Percentiles rank a stretch among this genome's conserved stretches.
phyloP scores from a whole-genome alignment of 139 green algal species.

The Deuterostichococcus epilithicus region DNA sequence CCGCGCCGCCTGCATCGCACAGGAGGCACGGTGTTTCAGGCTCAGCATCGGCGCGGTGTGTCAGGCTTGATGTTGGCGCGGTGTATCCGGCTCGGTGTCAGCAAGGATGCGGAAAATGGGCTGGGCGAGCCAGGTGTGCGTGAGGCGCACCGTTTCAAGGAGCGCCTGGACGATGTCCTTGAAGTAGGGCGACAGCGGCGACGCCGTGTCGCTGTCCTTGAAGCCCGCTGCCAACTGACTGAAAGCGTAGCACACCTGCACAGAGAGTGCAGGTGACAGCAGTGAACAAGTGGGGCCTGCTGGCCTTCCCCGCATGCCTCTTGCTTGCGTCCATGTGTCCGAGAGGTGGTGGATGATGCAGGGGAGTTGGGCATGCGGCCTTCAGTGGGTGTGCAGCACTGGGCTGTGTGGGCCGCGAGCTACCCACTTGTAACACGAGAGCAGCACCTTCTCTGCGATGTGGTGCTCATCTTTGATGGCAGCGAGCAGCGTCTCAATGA shows the following conservation, averaged over 20 bases:
- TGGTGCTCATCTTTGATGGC: slow-evolving; percentile 73
- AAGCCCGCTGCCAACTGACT: slow-evolving; percentile 75
- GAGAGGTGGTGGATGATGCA: too few relatives aligned
- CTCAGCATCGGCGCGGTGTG: not conserved
- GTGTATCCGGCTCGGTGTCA: too few relatives aligned
- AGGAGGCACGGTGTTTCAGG: not conserved
- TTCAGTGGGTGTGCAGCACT: too few relatives aligned
- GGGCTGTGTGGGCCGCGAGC: too few relatives aligned
- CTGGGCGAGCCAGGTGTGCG: not conserved
- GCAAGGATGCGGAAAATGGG: not conserved
- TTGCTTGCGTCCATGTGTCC: too few relatives aligned
- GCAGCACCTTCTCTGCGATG: slow-evolving; percentile 75
- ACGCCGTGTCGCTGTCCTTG: slow-evolving; percentile 29
- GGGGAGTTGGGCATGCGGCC: too few relatives aligned
- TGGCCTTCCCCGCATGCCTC: too few relatives aligned
- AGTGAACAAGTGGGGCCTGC: too few relatives aligned
- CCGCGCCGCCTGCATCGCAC: slow-evolving; percentile 7
- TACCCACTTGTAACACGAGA: too few relatives aligned
- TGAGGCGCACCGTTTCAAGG: slow-evolving; percentile 47
- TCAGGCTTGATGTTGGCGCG: too few relatives aligned
- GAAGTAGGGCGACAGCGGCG: slow-evolving; percentile 79
- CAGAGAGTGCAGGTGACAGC: too few relatives aligned
- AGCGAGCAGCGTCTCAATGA: slow-evolving; percentile 60
- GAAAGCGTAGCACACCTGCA: slow-evolving; percentile 77
- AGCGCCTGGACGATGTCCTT: slow-evolving; percentile 79